Conservation (phyloP, 495 filamentous ascomycete species). For the Aspergillus sclerotioniger region DNA sequence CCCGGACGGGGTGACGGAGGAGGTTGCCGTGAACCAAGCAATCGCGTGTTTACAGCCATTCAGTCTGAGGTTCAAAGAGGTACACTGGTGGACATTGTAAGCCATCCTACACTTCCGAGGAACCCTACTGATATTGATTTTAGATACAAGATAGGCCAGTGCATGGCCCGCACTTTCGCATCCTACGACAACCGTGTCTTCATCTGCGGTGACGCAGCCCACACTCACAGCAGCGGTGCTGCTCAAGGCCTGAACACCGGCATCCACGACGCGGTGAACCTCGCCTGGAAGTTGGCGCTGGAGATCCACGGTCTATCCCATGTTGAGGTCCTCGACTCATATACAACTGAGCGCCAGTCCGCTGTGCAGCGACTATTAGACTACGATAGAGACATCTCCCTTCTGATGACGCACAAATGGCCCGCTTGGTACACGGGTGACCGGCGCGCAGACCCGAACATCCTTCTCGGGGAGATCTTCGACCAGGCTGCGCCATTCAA, state of each 20-base stretch:
- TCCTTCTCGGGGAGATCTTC: conserved; percentile 8
- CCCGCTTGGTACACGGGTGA: conserved; percentile 6
- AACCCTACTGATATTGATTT: neutral
- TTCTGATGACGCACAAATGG: conserved; percentile 13
- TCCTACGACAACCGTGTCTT: conserved; percentile 36
- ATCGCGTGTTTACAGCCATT: conserved; percentile 47
- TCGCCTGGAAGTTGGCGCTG: conserved; percentile 48
- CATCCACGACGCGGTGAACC: conserved; percentile 48
- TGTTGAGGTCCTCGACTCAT: conserved; percentile 37
- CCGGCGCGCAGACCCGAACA: neutral
- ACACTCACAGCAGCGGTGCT: conserved; percentile 47
- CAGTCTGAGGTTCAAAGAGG: conserved; percentile 38
- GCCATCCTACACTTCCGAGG: neutral
- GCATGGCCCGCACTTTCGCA: conserved; percentile 45
- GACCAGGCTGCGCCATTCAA: conserved; percentile 12
- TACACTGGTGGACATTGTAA: conserved; percentile 55
- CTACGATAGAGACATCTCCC: conserved; percentile 41
- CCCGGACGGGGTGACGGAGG: conserved; percentile 27
- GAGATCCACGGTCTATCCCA: conserved; percentile 32
- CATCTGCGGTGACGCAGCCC: conserved; percentile 49
- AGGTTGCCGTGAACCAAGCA: conserved; percentile 37
- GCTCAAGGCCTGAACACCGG: conserved; percentile 54
- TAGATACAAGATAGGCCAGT: conserved; percentile 50
- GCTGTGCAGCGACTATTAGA: conserved; percentile 45
- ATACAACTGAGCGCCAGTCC: conserved; percentile 37